Evolutionary conservation across 1,284 basidiomycete genomes (phyloP).

Genomic region (Cryptococcus wingfieldii): DNA sequence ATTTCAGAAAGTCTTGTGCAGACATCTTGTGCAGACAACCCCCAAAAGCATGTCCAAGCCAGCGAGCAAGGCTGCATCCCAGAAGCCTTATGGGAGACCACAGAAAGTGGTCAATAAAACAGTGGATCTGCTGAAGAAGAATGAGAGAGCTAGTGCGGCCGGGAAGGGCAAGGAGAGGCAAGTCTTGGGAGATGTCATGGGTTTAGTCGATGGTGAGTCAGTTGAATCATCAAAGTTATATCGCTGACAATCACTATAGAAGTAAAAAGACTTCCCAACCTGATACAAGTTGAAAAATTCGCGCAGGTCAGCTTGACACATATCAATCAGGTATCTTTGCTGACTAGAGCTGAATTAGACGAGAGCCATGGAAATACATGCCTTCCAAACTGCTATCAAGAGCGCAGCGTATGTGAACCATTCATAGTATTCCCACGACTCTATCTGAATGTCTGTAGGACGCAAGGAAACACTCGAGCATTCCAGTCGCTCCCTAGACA

Average conservation of each 20-base stretch:
- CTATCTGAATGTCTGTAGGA: slow-evolving; percentile 22
- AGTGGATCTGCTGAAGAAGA: slow-evolving; percentile 25
- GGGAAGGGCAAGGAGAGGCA: slow-evolving; percentile 35
- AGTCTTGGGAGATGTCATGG: slow-evolving; percentile 23
- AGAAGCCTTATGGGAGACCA: slow-evolving; percentile 4
- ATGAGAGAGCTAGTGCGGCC: slow-evolving; percentile 14
- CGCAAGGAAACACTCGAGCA: slow-evolving; percentile 66
- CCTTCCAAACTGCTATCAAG: slow-evolving; percentile 81
- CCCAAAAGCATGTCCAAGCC: slow-evolving; percentile 8
- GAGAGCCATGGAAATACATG: slow-evolving; percentile 76
- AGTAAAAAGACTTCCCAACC: slow-evolving; percentile 59
- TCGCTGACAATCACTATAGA: neutral
- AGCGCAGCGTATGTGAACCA: slow-evolving; percentile 58
- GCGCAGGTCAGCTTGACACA: slow-evolving; percentile 58
- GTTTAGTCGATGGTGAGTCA: slow-evolving; percentile 26
- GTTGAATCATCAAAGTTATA: neutral
- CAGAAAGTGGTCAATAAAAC: slow-evolving; percentile 36
- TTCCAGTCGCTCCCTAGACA: slow-evolving; percentile 89
- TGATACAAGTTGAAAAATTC: slow-evolving; percentile 81
- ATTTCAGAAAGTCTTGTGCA: neutral
- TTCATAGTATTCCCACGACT: neutral
- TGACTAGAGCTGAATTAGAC: slow-evolving; percentile 53
- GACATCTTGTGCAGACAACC: neutral
- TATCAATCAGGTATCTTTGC: neutral
- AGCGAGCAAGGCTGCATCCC: slow-evolving; percentile 9